Evolutionary conservation across 768 basidiomycete species (phyloP).

Genomic region (Favolaschia claudopus): DNA sequence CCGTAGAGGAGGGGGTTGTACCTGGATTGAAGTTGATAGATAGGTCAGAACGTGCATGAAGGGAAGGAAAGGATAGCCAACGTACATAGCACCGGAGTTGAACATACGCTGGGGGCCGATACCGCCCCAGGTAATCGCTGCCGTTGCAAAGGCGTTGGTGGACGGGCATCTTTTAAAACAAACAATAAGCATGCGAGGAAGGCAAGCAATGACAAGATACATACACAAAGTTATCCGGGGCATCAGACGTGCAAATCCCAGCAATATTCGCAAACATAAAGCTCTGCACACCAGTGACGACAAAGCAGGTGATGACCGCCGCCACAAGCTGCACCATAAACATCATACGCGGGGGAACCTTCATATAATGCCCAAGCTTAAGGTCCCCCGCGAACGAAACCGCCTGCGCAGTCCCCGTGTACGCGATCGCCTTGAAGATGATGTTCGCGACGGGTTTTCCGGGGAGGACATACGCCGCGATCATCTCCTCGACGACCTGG

Average conservation of each 20-base stretch:
- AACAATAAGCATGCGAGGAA: too few species aligned
- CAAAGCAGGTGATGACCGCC: conserved; percentile 62
- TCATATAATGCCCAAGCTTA: conserved; percentile 92
- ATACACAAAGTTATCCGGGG: conserved; percentile 70
- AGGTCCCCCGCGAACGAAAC: conserved; percentile 69
- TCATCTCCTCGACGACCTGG: conserved; percentile 77
- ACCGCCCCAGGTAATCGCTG: conserved; percentile 82
- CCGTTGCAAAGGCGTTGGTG: conserved; percentile 70
- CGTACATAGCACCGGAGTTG: conserved; percentile 64
- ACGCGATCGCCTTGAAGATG: conserved; percentile 77
- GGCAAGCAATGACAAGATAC: too few species aligned
- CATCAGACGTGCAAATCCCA: conserved; percentile 73
- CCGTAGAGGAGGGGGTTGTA: conserved; percentile 74
- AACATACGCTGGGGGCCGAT: conserved; percentile 78
- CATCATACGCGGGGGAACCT: conserved; percentile 84
- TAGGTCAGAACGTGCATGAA: background rate
- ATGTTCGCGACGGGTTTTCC: conserved; percentile 83
- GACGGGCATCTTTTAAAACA: too few species aligned
- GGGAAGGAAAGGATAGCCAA: conserved; percentile 12
- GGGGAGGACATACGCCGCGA: conserved; percentile 81
- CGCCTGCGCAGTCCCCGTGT: conserved; percentile 50
- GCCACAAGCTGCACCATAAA: conserved; percentile 75
- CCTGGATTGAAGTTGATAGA: conserved; percentile 35
- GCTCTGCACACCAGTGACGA: conserved; percentile 67
- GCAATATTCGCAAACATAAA: conserved; percentile 78